Percentiles rank a stretch among this genome's conserved stretches.
Evolutionary conservation across 2,329 filamentous ascomycete species (phyloP).

Genomic region (Scedosporium boydii): DNA sequence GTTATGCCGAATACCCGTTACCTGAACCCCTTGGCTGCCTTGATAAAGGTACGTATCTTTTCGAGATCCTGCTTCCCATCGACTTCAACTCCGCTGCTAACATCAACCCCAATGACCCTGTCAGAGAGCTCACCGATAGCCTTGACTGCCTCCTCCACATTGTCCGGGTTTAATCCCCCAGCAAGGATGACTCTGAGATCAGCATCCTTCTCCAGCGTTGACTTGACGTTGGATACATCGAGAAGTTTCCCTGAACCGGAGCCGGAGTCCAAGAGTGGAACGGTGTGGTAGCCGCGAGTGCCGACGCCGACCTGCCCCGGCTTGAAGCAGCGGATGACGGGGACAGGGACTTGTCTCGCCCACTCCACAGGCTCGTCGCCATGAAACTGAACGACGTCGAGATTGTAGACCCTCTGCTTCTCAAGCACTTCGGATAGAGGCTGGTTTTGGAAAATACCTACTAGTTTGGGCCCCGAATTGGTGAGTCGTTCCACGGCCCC

Average conservation of each 20-base stretch:
- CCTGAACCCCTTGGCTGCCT: constrained; percentile 56
- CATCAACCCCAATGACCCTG: constrained; percentile 75
- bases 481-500: constrained; percentile 37
- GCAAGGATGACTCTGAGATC: constrained; percentile 73
- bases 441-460: constrained; percentile 92
- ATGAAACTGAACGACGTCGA: constrained; percentile 90
- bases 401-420: constrained; percentile 62
- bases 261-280: constrained; percentile 81
- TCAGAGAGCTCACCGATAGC: constrained; percentile 49
- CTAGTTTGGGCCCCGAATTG: constrained; percentile 60
- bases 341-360: constrained; percentile 80
- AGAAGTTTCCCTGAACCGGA: constrained; percentile 73
- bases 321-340: constrained; percentile 79
- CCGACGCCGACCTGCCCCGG: constrained; percentile 65
- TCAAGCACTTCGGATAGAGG: constrained; percentile 72
- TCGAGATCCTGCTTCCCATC: constrained; percentile 70
- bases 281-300: constrained; percentile 67
- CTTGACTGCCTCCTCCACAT: constrained; percentile 59
- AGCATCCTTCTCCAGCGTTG: constrained; percentile 54
- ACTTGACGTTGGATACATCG: constrained; percentile 60
- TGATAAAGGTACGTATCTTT: constrained; percentile 74
- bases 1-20: constrained; percentile 16
- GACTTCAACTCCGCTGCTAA: constrained; percentile 87
- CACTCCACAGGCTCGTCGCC: constrained; percentile 89
- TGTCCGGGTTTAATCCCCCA: constrained; percentile 72